Base-by-base conservation (phyloP, 2,329 filamentous ascomycete species). In the Colletotrichum melonis region DNA sequence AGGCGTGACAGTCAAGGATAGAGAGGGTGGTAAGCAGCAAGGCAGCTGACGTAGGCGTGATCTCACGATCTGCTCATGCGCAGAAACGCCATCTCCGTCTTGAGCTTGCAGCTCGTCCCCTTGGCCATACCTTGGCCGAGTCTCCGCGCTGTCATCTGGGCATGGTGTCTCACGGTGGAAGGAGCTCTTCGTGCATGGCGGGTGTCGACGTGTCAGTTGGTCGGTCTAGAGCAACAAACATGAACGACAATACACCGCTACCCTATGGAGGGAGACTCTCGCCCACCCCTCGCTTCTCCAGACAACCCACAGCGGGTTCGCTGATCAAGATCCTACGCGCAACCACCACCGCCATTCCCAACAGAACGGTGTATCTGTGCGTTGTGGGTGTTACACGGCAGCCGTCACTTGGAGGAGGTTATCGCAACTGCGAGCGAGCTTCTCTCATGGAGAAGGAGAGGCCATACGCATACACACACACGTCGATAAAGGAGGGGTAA, bases 1-100 rank as follows among this genome's bases (percentile, higher is more conserved):
- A 35, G 14, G 19, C 46, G 52, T 26, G 46, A 19, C 22, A 19
- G 30, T 24, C 8, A 24, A 42, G 28, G 28, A 49, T 54, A 7
- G 30, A 62, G 42, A 19, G 67, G 71, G 60, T 60, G 49, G 67
- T 73, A 64, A 73, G 71, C 71, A 54, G 62, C 35, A 46, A 71
- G 46, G 46, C 71, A 66, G 71, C 71, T 73, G 71, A 73, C 71
- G 49, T 66, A 60, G 66, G 42, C 42, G 42, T 26, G 22, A 49
- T 52, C 57, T 26, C 52, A 57, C 59, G 59, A 72, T 63, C 67
- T 56, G 49, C 42, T 38, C 22, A 65, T 49, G 35, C 55, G 60
- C 8, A 58, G 32, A 35, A 56, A 46, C 35, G 22, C 60, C 62
- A 32, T 28, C 49, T n/a, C 49, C 35, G 49, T 26, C 35, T 38